These are phyloP conservation scores for Fraxinus floribunda DNA, from an alignment of 305 asterid species.

Conservation along the genomic window DNA sequence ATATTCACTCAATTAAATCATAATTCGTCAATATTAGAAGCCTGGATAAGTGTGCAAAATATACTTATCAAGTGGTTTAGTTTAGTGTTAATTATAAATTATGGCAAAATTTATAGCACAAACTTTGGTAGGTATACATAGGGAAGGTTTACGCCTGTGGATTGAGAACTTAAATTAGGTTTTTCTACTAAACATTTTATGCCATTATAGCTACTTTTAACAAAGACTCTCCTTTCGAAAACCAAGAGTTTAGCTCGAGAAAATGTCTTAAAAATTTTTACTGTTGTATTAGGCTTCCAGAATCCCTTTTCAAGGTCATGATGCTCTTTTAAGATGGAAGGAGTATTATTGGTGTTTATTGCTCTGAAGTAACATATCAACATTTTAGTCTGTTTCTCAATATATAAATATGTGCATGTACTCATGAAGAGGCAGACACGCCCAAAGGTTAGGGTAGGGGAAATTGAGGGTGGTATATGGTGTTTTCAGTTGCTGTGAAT, in stretches of 20 bases:
- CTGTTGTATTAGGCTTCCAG: not conserved
- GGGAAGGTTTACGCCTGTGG: not conserved
- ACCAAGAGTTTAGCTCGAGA: not conserved
- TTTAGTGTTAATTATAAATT: not conserved
- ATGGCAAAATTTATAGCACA: not conserved
- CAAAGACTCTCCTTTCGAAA: not conserved
- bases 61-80: not conserved
- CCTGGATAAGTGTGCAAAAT: not conserved
- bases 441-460: not conserved
- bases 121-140: not conserved
- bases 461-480: not conserved
- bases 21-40: not conserved
- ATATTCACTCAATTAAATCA: not conserved
- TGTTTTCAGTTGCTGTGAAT: not conserved
- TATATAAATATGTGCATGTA: not conserved
- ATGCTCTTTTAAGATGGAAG: not conserved
- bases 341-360: not conserved
- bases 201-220: not conserved
- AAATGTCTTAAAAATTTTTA: not conserved
- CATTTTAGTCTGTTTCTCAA: not conserved
- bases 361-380: not conserved
- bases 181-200: not conserved
- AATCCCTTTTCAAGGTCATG: not conserved
- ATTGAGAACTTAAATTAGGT: not conserved
- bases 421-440: not conserved